A percentile compares a stretch with the other conserved stretches of the same genome.
Evolutionary conservation across 257 asterid genomes (phyloP).

Genomic region (Nicotiana knightiana): DNA sequence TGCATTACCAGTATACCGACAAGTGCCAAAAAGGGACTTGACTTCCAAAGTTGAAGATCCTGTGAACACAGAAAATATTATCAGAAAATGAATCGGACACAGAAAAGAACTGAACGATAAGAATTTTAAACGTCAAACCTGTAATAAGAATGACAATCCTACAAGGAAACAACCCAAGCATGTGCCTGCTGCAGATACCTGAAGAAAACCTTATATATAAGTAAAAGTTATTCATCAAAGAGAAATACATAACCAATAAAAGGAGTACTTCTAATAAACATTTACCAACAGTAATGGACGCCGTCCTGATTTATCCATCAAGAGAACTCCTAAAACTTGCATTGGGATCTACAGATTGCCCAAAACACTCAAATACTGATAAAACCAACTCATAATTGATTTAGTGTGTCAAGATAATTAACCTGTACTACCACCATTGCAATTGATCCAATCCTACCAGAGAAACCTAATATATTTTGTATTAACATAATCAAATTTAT

Average conservation of each 20-base stretch:
- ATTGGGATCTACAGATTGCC: slow-evolving; percentile 60
- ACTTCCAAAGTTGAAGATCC: slow-evolving; percentile 60
- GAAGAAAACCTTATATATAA: slow-evolving; percentile 12
- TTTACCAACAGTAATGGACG: slow-evolving; percentile 67
- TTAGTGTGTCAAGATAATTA: neutral
- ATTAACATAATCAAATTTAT: neutral
- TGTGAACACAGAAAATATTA: slow-evolving; percentile 15
- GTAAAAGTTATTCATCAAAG: neutral
- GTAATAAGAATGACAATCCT: slow-evolving; percentile 64
- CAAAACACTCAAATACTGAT: neutral
- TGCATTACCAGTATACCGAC: slow-evolving; percentile 68
- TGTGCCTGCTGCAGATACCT: slow-evolving; percentile 74
- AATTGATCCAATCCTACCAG: slow-evolving; percentile 60
- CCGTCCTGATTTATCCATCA: slow-evolving; percentile 86
- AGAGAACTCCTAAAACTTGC: slow-evolving; percentile 59
- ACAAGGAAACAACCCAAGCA: slow-evolving; percentile 69
- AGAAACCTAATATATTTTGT: slow-evolving; percentile 46
- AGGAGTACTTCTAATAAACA: neutral
- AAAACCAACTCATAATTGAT: neutral
- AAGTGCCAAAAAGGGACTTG: slow-evolving; percentile 62
- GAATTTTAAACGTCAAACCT: slow-evolving; percentile 34
- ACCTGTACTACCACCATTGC: slow-evolving; percentile 90
- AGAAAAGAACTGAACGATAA: neutral
- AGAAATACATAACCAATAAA: neutral
- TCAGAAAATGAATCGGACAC: slow-evolving; percentile 2